Percentiles rank a stretch among this genome's conserved stretches.
Conservation (phyloP, 2,329 filamentous ascomycete genomes). For the Passalora sequoiae region DNA sequence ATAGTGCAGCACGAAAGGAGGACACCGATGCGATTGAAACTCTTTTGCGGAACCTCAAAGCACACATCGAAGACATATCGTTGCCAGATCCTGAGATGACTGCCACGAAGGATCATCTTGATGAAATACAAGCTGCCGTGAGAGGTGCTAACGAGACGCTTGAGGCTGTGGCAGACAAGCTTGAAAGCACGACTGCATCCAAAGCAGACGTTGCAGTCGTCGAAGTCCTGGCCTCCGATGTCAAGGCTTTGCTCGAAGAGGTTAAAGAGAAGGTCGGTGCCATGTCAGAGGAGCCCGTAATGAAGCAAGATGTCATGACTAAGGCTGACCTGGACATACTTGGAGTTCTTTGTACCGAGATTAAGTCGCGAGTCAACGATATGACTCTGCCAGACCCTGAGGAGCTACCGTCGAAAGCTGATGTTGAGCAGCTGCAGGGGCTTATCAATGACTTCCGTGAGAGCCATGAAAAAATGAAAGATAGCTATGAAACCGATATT, state of each 20-base stretch:
- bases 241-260: slow-evolving; percentile 71
- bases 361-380: slow-evolving; percentile 72
- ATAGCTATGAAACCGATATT: slow-evolving; percentile 67
- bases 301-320: slow-evolving; percentile 56
- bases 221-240: slow-evolving; percentile 71
- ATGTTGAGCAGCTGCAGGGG: slow-evolving; percentile 60
- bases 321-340: slow-evolving; percentile 79
- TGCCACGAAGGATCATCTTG: slow-evolving; percentile 58
- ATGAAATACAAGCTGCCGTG: slow-evolving; percentile 61
- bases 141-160: slow-evolving; percentile 71
- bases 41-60: slow-evolving; percentile 82
- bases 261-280: slow-evolving; percentile 40
- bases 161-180: slow-evolving; percentile 57
- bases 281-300: slow-evolving; percentile 44
- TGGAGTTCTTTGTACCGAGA: slow-evolving; percentile 74
- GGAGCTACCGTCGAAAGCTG: slow-evolving; percentile 67
- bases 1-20: slow-evolving; percentile 64
- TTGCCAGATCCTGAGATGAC: slow-evolving; percentile 62
- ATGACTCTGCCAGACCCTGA: slow-evolving; percentile 67
- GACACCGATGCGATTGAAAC: slow-evolving; percentile 89
- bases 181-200: slow-evolving; percentile 63
- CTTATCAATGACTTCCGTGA: slow-evolving; percentile 50
- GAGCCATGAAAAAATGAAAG: slow-evolving; percentile 62
- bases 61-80: slow-evolving; percentile 74
- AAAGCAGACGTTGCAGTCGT: slow-evolving; percentile 75